Evolutionary conservation across 2,329 filamentous ascomycete genomes (phyloP), one percentile per base, ranked within the genome.

Genomic region (Nannizzia gypsea): DNA sequence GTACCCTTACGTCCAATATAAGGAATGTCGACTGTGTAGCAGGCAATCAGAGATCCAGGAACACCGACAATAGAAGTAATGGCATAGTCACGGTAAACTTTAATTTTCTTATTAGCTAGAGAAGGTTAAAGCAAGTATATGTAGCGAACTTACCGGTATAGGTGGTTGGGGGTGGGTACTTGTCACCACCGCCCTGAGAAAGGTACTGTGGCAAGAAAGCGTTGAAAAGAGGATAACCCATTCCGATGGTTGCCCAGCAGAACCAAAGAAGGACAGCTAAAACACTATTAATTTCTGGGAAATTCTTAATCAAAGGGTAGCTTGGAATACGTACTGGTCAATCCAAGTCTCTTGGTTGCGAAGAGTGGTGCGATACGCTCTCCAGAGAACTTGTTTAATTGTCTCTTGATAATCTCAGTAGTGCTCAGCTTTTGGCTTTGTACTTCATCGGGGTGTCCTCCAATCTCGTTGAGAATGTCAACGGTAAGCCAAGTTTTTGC

Each of bases 191-290:
- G 26, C 82, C 80, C 60, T 83, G 81, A 24, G 84, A 82, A 61
- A 95, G 82, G 68, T 93, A 93, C 66, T 93, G 88, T 0, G 90
- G 90, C n/a, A 95, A 79, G 74, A 95, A 95, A 58, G 88, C 87
- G 72, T 93, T 93, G 80, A 92, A 95, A 1, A 95, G 81, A 0
- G 89, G 89, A 68, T 92, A 95, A 2, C 85, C 89, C 83, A 95
- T 87, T 62, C 89, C 89, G 65, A 95, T 91, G 13, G 83, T 85
- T 0, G 85, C 80, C 89, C 89, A 95, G 70, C 84, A 85, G 72
- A 90, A 88, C 87, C 87, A 90, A 55, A 92, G 70, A 0, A 82
- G 68, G 11, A 72, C 61, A 28, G 79, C 68, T 73, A 54, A 26
- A 42, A 31, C 6, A 34, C 34, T 48, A 24, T 64, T 66, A 68